These are phyloP conservation scores for Cytospora leucostoma DNA, from an alignment of 2,329 filamentous ascomycete genomes.

Conservation along the genomic window DNA sequence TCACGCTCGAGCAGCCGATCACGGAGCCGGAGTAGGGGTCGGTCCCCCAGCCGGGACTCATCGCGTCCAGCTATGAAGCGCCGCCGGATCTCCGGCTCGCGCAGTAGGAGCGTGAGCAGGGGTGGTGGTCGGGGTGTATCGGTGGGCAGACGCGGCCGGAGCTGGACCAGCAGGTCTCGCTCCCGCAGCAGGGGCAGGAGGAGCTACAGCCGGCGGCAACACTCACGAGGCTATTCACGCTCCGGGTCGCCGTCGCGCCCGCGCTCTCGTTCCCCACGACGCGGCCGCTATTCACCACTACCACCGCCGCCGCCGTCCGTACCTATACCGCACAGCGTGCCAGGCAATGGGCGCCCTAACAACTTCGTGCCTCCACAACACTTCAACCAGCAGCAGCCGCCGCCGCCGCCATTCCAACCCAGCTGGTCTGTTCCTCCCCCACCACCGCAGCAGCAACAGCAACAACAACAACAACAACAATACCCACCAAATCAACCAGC, in stretches of 20 bases:
- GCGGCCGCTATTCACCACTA: constrained; percentile 27
- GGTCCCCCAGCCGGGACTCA: constrained; percentile 39
- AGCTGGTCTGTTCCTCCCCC: constrained; percentile 24
- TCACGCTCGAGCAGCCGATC: constrained; percentile 37
- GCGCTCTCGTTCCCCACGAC: constrained; percentile 34
- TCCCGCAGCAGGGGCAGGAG: constrained; percentile 30
- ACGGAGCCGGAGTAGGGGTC: constrained; percentile 35
- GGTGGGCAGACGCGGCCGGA: constrained; percentile 31
- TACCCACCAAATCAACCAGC: constrained; percentile 25
- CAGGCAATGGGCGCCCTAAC: constrained; percentile 22
- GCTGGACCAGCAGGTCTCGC: constrained; percentile 30
- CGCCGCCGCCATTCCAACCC: constrained; percentile 29
- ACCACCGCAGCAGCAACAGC: constrained; percentile 27
- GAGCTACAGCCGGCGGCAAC: constrained; percentile 34
- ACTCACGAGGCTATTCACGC: constrained; percentile 30
- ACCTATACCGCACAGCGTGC: constrained; percentile 6
- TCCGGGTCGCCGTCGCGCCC: constrained; percentile 29
- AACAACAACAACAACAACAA: constrained; percentile 26
- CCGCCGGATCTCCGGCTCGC: constrained; percentile 42
- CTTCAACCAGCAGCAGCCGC: constrained; percentile 26
- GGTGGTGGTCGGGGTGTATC: background rate
- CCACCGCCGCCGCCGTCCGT: background rate
- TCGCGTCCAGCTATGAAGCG: constrained; percentile 44
- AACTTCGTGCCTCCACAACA: constrained; percentile 24
- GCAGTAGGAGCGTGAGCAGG: constrained; percentile 33